phyloP scores from a whole-genome alignment of 73 alveolate species.

The Blepharisma stoltei region DNA sequence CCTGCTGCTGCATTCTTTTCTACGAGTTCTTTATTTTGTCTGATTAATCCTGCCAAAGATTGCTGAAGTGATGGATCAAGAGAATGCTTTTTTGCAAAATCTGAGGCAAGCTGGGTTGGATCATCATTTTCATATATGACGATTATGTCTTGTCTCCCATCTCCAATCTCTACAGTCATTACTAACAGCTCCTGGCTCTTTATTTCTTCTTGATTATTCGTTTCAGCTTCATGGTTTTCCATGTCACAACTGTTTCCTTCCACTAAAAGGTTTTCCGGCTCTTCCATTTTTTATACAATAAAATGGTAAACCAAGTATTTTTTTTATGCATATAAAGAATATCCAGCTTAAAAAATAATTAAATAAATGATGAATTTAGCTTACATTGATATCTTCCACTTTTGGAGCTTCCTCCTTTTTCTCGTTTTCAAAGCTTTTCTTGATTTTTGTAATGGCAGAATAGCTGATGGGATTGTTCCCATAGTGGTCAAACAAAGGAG shows the following conservation, averaged over 20 bases:
- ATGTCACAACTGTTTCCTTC: no score
- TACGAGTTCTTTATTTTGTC: neutral
- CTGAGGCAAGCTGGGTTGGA: slow-evolving; percentile 51
- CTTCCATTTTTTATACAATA: no score
- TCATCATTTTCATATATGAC: slow-evolving; percentile 48
- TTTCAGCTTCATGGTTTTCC: no score
- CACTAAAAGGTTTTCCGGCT: no score
- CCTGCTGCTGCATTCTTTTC: neutral
- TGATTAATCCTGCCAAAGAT: neutral
- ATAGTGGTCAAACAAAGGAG: neutral
- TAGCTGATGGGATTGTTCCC: neutral
- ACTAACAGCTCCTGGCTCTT: slow-evolving; percentile 49
- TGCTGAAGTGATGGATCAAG: slow-evolving; percentile 27
- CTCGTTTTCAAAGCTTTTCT: neutral
- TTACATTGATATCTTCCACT: no score
- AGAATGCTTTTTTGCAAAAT: slow-evolving; percentile 42
- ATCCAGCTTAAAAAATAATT: no score
- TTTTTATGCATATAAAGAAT: no score
- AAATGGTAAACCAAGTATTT: no score
- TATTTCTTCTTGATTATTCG: no score
- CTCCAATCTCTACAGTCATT: slow-evolving; percentile 66
- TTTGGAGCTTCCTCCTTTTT: neutral
- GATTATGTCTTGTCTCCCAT: slow-evolving; percentile 48
- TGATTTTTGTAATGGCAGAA: neutral
- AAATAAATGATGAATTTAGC: no score